Evolutionary conservation across 495 filamentous ascomycete species (phyloP).

Genomic region (Annulohypoxylon maeteangense): DNA sequence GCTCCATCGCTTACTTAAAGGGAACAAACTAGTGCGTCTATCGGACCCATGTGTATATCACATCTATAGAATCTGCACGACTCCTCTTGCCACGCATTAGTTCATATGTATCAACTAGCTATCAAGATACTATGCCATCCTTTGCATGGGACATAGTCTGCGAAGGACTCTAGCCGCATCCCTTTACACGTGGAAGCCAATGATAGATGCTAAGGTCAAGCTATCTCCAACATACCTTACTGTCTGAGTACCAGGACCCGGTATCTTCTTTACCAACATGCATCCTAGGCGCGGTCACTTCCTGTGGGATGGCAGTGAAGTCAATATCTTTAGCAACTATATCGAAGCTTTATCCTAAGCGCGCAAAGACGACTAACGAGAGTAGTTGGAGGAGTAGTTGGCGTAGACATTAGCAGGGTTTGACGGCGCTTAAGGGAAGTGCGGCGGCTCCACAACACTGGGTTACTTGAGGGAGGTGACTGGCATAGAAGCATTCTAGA

Average conservation of each 20-base stretch:
- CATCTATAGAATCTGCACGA: slow-evolving; percentile 7
- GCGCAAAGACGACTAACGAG: slow-evolving; percentile 28
- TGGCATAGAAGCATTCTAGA: slow-evolving; percentile 44
- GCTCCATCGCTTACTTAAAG: neutral
- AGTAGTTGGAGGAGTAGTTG: slow-evolving; percentile 20
- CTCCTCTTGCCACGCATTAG: neutral
- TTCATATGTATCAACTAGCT: slow-evolving; percentile 4
- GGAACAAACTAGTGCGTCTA: neutral
- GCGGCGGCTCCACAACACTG: slow-evolving; percentile 36
- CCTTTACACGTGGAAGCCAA: slow-evolving; percentile 21
- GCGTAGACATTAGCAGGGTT: slow-evolving; percentile 26
- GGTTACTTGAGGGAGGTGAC: slow-evolving; percentile 36
- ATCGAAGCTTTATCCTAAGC: slow-evolving; percentile 31
- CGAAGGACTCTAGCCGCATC: neutral
- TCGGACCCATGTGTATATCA: neutral
- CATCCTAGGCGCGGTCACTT: slow-evolving; percentile 17
- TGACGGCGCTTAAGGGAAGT: slow-evolving; percentile 35
- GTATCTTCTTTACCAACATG: slow-evolving; percentile 11
- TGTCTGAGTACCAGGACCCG: neutral
- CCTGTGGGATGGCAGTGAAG: slow-evolving; percentile 17
- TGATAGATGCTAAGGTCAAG: slow-evolving; percentile 10
- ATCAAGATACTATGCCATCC: neutral
- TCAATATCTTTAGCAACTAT: slow-evolving; percentile 10
- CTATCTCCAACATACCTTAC: slow-evolving; percentile 22
- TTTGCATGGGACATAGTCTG: slow-evolving; percentile 4